These are phyloP conservation scores for Podospora comata DNA, from an alignment of 495 filamentous ascomycete genomes.

Conservation along the genomic window DNA sequence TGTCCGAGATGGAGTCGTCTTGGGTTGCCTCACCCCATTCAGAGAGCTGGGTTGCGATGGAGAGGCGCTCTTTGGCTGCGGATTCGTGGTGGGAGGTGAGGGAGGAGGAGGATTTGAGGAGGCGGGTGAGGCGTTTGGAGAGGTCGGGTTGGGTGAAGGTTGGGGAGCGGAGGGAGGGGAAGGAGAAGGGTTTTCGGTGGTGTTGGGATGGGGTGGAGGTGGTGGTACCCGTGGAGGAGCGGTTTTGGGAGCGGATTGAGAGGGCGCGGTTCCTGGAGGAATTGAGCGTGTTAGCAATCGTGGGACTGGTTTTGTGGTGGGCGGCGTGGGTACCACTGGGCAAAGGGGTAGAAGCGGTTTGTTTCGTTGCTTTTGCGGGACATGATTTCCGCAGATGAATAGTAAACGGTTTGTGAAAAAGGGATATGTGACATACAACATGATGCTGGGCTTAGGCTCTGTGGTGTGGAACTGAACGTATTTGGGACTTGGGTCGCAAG, in stretches of 20 bases:
- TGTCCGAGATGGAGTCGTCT: slow-evolving; percentile 81
- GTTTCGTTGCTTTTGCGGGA: slow-evolving; percentile 27
- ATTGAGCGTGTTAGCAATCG: too few relatives aligned
- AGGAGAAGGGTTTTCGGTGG: slow-evolving; percentile 58
- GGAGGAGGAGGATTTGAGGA: slow-evolving; percentile 89
- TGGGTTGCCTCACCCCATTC: slow-evolving; percentile 91
- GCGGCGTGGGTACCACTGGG: slow-evolving; percentile 22
- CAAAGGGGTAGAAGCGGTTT: slow-evolving; percentile 24
- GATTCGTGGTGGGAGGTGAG: slow-evolving; percentile 78
- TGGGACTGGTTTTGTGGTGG: too few relatives aligned
- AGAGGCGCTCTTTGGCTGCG: slow-evolving; percentile 74
- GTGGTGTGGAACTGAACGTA: background rate
- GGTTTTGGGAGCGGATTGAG: slow-evolving; percentile 40
- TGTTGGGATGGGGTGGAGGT: slow-evolving; percentile 34
- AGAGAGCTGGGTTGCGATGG: slow-evolving; percentile 84
- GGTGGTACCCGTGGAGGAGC: slow-evolving; percentile 38
- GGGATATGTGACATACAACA: slow-evolving; percentile 6
- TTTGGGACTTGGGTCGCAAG: background rate
- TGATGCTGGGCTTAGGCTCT: background rate
- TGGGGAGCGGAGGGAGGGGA: slow-evolving; percentile 75
- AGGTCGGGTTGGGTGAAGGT: slow-evolving; percentile 78
- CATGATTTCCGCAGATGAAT: slow-evolving; percentile 19
- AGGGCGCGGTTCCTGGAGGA: slow-evolving; percentile 55
- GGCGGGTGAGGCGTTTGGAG: slow-evolving; percentile 74
- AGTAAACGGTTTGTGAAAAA: too few relatives aligned